These are phyloP conservation scores for Lodderomyces beijingensis DNA, from an alignment of 1,139 yeast species.

Conservation along the genomic window DNA sequence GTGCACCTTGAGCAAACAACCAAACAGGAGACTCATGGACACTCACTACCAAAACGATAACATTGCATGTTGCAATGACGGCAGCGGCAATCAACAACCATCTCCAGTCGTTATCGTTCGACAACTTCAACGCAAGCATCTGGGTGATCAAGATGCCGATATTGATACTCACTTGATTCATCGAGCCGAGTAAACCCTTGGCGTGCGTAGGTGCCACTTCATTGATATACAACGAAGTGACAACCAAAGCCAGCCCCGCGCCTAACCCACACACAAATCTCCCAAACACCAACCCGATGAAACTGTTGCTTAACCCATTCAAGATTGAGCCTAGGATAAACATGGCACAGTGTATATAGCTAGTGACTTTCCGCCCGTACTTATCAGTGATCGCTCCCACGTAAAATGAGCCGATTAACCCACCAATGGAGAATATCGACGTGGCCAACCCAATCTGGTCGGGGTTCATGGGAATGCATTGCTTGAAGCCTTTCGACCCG, in stretches of 20 bases:
- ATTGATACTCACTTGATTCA: conserved; percentile 84
- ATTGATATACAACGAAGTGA: conserved; percentile 74
- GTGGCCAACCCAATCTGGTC: conserved; percentile 77
- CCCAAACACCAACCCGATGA: conserved; percentile 52
- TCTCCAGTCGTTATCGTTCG: conserved; percentile 70
- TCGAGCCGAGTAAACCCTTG: conserved; percentile 78
- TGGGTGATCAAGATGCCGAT: conserved; percentile 82
- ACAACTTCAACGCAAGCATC: conserved; percentile 62
- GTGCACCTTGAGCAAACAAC: conserved; percentile 45
- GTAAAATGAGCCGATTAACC: conserved; percentile 69
- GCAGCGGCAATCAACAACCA: conserved; percentile 58
- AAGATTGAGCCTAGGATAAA: conserved; percentile 67
- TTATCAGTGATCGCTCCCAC: conserved; percentile 69
- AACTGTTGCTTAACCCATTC: conserved; percentile 50
- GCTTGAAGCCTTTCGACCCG: conserved; percentile 31
- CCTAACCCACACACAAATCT: conserved; percentile 77
- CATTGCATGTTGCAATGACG: conserved; percentile 46
- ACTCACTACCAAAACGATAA: conserved; percentile 36
- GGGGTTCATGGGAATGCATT: conserved; percentile 58
- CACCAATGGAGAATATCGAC: conserved; percentile 82
- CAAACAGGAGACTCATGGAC: conserved; percentile 85
- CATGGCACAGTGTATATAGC: conserved; percentile 51
- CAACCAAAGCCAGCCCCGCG: conserved; percentile 84
- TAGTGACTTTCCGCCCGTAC: conserved; percentile 60
- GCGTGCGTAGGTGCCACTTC: conserved; percentile 68